Evolutionary conservation across 2,329 filamentous ascomycete species (phyloP).

Genomic region (Calycina herbarum): DNA sequence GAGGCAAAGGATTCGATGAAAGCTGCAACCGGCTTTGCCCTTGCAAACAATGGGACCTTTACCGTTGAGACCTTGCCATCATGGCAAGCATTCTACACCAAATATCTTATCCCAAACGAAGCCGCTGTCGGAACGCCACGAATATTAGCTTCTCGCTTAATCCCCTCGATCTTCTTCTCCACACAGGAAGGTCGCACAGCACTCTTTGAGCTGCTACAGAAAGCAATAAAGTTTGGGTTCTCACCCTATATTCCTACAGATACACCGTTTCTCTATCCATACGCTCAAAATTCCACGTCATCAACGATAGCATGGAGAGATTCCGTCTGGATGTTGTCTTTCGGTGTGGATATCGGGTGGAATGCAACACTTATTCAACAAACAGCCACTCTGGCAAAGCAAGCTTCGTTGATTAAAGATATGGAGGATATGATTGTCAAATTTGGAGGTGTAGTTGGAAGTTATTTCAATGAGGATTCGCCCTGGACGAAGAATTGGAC

Average conservation of each 20-base stretch:
- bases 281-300: conserved; percentile 21
- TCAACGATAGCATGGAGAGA: conserved; percentile 22
- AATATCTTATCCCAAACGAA: background rate
- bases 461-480: conserved; percentile 26
- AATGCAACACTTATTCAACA: conserved; percentile 19
- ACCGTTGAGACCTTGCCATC: background rate
- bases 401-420: background rate
- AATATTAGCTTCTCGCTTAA: background rate
- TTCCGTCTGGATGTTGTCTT: conserved; percentile 20
- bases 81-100: conserved; percentile 3
- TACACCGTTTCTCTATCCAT: conserved; percentile 21
- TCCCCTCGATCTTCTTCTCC: background rate
- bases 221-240: background rate
- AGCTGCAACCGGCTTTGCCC: conserved; percentile 17
- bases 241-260: conserved; percentile 21
- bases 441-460: conserved; percentile 7
- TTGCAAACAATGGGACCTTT: background rate
- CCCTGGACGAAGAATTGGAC: conserved; percentile 24
- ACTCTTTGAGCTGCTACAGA: background rate
- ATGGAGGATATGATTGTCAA: background rate
- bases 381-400: conserved; percentile 9
- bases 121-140: background rate
- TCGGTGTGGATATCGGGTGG: conserved; percentile 11
- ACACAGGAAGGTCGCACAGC: background rate
- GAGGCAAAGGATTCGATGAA: conserved; percentile 21